phyloP scores from a whole-genome alignment of 1,284 basidiomycete species.

The Wallemia ichthyophaga region DNA sequence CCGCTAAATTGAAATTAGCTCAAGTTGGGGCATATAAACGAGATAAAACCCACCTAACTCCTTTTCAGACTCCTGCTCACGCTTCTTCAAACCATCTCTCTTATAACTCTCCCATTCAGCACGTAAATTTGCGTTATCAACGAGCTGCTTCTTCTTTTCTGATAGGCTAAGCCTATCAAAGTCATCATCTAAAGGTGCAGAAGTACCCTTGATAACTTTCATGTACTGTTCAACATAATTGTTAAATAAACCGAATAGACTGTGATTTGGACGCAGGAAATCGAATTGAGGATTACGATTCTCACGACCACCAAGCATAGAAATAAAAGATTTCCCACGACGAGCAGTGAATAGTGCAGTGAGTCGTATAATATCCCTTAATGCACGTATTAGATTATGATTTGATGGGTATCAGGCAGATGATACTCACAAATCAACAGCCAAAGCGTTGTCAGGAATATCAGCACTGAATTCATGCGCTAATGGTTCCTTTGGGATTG shows the following conservation, averaged over 20 bases:
- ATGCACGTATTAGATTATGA: constrained; percentile 2
- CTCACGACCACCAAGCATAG: constrained; percentile 56
- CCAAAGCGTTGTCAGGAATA: constrained; percentile 37
- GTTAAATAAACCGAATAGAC: constrained; percentile 88
- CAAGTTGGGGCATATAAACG: background rate
- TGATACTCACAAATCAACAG: constrained; percentile 46
- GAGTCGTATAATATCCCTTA: constrained; percentile 21
- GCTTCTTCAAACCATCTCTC: constrained; percentile 53
- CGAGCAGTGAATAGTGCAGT: constrained; percentile 89
- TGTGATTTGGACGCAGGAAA: constrained; percentile 80
- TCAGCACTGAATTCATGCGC: constrained; percentile 59
- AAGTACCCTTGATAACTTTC: constrained; percentile 35
- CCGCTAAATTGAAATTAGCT: constrained; percentile 22
- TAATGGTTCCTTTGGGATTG: constrained; percentile 37
- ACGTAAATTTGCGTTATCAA: constrained; percentile 44
- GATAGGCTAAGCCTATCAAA: constrained; percentile 27
- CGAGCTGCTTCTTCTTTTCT: constrained; percentile 36
- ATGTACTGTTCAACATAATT: constrained; percentile 86
- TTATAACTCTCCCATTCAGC: constrained; percentile 68
- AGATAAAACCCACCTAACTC: constrained; percentile 31
- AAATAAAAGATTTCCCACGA: constrained; percentile 60
- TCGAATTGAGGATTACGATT: constrained; percentile 93
- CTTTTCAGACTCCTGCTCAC: constrained; percentile 64
- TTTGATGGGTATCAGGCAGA: constrained; percentile 1
- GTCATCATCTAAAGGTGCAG: constrained; percentile 21